Conservation (phyloP, 441 rosid genomes). For the Pelargonium myrrhifolium region DNA sequence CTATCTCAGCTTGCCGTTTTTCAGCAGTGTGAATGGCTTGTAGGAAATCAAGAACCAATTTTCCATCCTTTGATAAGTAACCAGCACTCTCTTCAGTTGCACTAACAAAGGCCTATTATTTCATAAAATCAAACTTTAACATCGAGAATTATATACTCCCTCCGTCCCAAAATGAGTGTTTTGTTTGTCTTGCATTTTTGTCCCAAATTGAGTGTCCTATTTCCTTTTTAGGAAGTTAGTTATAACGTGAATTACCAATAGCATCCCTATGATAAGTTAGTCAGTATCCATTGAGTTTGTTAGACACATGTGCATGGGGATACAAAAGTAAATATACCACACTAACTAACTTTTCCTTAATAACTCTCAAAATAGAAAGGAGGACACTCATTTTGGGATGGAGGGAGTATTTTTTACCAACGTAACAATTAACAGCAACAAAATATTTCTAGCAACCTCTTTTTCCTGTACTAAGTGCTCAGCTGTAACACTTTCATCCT, state of each 20-base stretch:
- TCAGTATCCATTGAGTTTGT: too few relatives aligned
- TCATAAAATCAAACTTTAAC: slow-evolving; percentile 22
- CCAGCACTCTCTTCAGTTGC: slow-evolving; percentile 49
- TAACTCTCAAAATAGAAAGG: too few relatives aligned
- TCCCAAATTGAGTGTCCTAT: too few relatives aligned
- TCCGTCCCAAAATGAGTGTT: too few relatives aligned
- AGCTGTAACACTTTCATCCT: slow-evolving; percentile 27
- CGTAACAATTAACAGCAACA: slow-evolving; percentile 11
- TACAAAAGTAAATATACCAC: too few relatives aligned
- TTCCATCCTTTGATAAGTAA: slow-evolving; percentile 57
- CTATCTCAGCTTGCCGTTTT: slow-evolving; percentile 77
- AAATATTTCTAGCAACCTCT: slow-evolving; percentile 35
- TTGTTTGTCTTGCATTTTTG: too few relatives aligned
- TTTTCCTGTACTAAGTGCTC: slow-evolving; percentile 31
- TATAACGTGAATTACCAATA: too few relatives aligned
- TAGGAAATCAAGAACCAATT: slow-evolving; percentile 68
- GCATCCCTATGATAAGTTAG: too few relatives aligned
- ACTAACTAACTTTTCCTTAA: too few relatives aligned
- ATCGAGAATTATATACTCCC: slow-evolving; percentile 7
- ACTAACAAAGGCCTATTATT: slow-evolving; percentile 42
- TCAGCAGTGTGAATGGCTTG: slow-evolving; percentile 89
- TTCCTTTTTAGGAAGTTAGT: too few relatives aligned
- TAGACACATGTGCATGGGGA: too few relatives aligned
- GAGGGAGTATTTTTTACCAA: slow-evolving; percentile 17
- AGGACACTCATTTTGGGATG: too few relatives aligned